Percentiles rank a stretch among this genome's conserved stretches.
phyloP scores from a whole-genome alignment of 2,329 filamentous ascomycete genomes.

The Colletotrichum acutatum region DNA sequence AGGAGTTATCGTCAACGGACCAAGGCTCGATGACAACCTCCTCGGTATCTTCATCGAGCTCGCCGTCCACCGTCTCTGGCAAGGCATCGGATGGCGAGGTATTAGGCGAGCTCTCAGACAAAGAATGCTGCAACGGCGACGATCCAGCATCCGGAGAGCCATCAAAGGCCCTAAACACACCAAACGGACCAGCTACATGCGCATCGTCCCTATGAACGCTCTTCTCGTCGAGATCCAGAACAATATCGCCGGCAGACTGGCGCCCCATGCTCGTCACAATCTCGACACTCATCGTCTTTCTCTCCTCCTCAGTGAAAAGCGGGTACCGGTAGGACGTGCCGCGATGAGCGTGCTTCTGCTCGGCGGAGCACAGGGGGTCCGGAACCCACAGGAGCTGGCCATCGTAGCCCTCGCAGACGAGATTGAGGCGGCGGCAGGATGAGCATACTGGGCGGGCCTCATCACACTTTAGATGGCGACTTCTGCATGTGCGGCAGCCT shows the following conservation, averaged over 20 bases:
- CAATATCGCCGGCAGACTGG: conserved; percentile 37
- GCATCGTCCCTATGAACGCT: not conserved
- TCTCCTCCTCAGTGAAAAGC: conserved; percentile 51
- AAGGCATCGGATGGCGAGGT: not conserved
- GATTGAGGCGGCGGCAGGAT: conserved; percentile 47
- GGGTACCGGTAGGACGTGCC: conserved; percentile 51
- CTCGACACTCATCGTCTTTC: conserved; percentile 46
- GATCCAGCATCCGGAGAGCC: not conserved
- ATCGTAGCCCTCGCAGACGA: conserved; percentile 53
- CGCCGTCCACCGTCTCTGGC: not conserved
- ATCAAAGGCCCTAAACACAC: conserved; percentile 32
- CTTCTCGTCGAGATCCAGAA: conserved; percentile 40
- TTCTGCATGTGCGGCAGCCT: conserved; percentile 47
- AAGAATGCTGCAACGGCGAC: not conserved
- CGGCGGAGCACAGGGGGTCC: conserved; percentile 38
- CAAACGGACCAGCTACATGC: conserved; percentile 30
- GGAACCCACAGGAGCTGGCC: conserved; percentile 46
- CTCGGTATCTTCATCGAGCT: not conserved
- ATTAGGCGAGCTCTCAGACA: not conserved
- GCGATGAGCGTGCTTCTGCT: conserved; percentile 19
- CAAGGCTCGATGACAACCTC: conserved; percentile 19
- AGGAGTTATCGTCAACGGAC: not conserved
- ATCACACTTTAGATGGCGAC: conserved; percentile 57
- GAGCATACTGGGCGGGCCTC: conserved; percentile 52
- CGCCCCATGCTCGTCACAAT: conserved; percentile 45